These are phyloP conservation scores for Euphrasia arctica DNA, from an alignment of 305 asterid species.

Conservation along the genomic window DNA sequence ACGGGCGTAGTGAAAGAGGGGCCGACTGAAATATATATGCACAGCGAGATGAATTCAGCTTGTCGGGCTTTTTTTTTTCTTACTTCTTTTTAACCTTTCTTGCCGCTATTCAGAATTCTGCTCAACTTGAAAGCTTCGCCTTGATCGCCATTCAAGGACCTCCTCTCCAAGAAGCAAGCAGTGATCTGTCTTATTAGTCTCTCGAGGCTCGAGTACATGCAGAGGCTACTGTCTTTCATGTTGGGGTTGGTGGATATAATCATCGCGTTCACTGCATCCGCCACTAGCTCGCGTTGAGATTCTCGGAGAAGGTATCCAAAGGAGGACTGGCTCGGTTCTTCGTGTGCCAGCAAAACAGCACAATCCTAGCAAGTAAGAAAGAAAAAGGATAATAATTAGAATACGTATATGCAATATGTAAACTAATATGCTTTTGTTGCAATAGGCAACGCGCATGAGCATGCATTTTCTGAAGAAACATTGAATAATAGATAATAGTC, in stretches of 20 bases:
- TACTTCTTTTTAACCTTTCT: constrained; percentile 30
- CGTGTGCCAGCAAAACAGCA: constrained; percentile 84
- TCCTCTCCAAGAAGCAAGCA: constrained; percentile 71
- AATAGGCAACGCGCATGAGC: too few species aligned
- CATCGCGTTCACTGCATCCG: constrained; percentile 81
- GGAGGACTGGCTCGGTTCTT: constrained; percentile 58
- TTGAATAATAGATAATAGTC: neutral
- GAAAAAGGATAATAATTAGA: too few species aligned
- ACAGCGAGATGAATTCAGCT: constrained; percentile 6
- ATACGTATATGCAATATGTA: neutral
- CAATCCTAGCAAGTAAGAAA: constrained; percentile 54
- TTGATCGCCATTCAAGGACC: constrained; percentile 64
- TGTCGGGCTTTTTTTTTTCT: neutral
- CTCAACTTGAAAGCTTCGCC: constrained; percentile 76
- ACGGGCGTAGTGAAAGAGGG: constrained; percentile 6
- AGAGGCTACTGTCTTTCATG: constrained; percentile 37
- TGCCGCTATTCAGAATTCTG: constrained; percentile 49
- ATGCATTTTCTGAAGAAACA: neutral
- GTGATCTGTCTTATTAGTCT: constrained; percentile 70
- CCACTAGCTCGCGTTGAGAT: constrained; percentile 81
- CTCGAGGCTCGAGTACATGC: constrained; percentile 77
- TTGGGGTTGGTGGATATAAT: constrained; percentile 63
- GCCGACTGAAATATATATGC: constrained; percentile 27
- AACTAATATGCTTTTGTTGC: neutral
- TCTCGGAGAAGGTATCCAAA: constrained; percentile 85